Evolutionary conservation across 1,284 basidiomycete species (phyloP), one percentile per base, ranked within the genome.

Genomic region (Tetrapyrgos nigripes): DNA sequence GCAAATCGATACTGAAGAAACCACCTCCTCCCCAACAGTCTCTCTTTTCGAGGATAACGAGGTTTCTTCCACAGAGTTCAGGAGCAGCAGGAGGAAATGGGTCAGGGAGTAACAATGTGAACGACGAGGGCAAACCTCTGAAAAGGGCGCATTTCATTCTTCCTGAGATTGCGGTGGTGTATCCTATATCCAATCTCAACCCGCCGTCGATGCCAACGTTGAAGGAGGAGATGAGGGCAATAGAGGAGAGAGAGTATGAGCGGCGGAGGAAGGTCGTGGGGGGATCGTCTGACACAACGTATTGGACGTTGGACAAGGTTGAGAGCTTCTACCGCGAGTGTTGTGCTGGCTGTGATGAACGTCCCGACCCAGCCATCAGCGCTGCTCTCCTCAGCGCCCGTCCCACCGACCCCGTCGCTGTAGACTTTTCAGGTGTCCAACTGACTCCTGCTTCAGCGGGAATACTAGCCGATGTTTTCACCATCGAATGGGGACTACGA

Each of bases 81-180:
- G 40, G 44, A 33, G 43, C 50, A 9, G 26, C 28, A 17, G 47
- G 29, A 11, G 50, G 50, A 23, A 40, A 51, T 40, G 59, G 54
- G 6, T 49, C 57, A 26, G 51, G 50, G 24, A 40, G 37, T 8
- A 40, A 45, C 31, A 44, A 44, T 6, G 10, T 26, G 27, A 26
- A 17, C 9, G 52, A 53, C 28, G 53, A 54, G 33, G 43, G 43
- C 4, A 19, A 45, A 29, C 43, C 92, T 5, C 81, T 96, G 60
- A 94, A 92, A 70, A 79, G 92, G 53, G 93, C 92, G 0, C 92
- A 95, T 65, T 96, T 94, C 69, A 91, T 94, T 63, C 78, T 96
- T 2, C 92, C 92, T 0, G 84, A 89, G 66, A 84, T 95, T 67
- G 86, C 86, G 31, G 93, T 89, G 24, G 87, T 94, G 26, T 97